Conservation (phyloP, 768 basidiomycete genomes). For the Rhizopogon rudus region DNA sequence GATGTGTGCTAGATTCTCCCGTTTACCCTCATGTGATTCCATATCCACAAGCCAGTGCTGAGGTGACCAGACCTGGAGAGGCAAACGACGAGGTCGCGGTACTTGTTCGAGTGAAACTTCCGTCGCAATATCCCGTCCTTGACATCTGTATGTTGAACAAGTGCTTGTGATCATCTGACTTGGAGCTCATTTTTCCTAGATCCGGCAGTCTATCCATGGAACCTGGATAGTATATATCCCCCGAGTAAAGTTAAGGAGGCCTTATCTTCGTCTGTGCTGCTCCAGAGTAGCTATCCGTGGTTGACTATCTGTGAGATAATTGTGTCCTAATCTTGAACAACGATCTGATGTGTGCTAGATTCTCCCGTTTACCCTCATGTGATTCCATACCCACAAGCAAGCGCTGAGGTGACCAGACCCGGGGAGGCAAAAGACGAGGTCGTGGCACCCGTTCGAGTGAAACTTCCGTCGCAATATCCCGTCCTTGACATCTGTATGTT, state of each 20-base stretch:
- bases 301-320: conserved; percentile 31
- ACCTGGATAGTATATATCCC: conserved; percentile 20
- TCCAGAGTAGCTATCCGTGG: conserved; percentile 27
- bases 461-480: conserved; percentile 14
- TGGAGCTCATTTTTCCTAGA: conserved; percentile 4
- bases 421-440: background rate
- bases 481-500: conserved; percentile 32
- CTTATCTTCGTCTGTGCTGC: conserved; percentile 4
- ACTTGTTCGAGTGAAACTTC: conserved; percentile 9
- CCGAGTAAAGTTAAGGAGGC: conserved; percentile 1
- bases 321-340: background rate
- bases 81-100: background rate
- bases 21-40: conserved; percentile 18
- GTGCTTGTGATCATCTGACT: background rate
- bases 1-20: conserved; percentile 13
- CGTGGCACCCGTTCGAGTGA: conserved; percentile 4
- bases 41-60: conserved; percentile 8
- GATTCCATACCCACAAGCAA: conserved; percentile 9
- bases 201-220: conserved; percentile 23
- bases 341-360: conserved; percentile 13
- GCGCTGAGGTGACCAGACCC: conserved; percentile 4
- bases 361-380: conserved; percentile 18
- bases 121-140: conserved; percentile 19
- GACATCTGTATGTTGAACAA: conserved; percentile 28
- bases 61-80: conserved; percentile 2